These are phyloP conservation scores for Plasmodium relictum DNA, from an alignment of 169 alveolate genomes.

Conservation along the genomic window DNA sequence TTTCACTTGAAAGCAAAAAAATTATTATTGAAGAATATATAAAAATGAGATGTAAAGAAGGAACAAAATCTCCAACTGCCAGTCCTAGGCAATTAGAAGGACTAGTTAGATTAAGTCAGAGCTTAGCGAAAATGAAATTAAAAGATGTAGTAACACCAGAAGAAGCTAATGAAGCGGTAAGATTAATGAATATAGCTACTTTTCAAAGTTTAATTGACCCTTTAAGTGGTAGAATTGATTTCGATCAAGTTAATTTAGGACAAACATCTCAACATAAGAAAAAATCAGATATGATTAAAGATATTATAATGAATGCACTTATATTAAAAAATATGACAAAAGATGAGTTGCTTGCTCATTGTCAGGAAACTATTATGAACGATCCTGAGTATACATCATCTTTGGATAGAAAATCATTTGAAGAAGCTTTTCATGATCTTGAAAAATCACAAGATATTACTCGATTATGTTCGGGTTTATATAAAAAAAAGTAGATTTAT, in stretches of 20 bases:
- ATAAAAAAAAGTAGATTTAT: slow-evolving; percentile 43
- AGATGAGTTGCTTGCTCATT: slow-evolving; percentile 68
- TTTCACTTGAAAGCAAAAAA: slow-evolving; percentile 92
- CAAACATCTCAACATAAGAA: slow-evolving; percentile 80
- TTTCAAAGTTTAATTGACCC: slow-evolving; percentile 99
- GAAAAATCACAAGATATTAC: slow-evolving; percentile 76
- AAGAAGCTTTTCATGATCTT: slow-evolving; percentile 76
- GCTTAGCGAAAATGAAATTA: slow-evolving; percentile 97
- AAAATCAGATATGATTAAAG: slow-evolving; percentile 72
- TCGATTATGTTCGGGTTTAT: slow-evolving; percentile 65
- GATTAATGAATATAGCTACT: slow-evolving; percentile 98
- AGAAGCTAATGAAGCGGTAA: slow-evolving; percentile 97
- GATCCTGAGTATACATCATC: slow-evolving; percentile 35
- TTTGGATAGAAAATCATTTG: slow-evolving; percentile 75
- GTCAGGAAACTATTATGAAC: slow-evolving; percentile 73
- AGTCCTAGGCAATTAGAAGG: slow-evolving; percentile 98
- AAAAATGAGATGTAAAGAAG: slow-evolving; percentile 92
- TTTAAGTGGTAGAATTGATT: slow-evolving; percentile 96
- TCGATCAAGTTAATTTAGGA: slow-evolving; percentile 96
- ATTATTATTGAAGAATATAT: slow-evolving; percentile 91
- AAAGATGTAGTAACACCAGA: slow-evolving; percentile 89
- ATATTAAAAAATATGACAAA: slow-evolving; percentile 71
- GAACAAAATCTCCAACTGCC: slow-evolving; percentile 93
- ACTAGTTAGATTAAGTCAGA: slow-evolving; percentile 96
- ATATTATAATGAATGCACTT: slow-evolving; percentile 66